phyloP scores from a whole-genome alignment of 108 stramenopile species.

The Craspedostauros australis region DNA sequence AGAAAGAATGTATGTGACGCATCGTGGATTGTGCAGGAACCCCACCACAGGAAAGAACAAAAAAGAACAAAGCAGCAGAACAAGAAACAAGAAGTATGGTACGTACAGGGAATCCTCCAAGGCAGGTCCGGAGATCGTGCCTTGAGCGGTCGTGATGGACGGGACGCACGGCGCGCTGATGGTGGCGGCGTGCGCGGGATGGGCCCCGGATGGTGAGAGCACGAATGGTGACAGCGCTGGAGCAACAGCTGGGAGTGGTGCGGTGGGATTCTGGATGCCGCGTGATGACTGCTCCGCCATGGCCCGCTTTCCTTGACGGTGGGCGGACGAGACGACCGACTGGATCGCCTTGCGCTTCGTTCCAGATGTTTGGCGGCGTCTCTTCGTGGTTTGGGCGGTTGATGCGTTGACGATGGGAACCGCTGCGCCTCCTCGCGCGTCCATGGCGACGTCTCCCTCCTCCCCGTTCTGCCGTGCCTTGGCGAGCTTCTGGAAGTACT shows the following conservation, averaged over 20 bases:
- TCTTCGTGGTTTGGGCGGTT: conserved; percentile 26
- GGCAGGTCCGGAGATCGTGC: conserved; percentile 46
- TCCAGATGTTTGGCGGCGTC: conserved; percentile 48
- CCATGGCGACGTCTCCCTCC: conserved; percentile 53
- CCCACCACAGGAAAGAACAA: neutral
- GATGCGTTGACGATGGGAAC: conserved; percentile 18
- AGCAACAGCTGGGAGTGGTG: conserved; percentile 55
- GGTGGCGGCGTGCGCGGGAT: neutral
- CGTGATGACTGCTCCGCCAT: conserved; percentile 27
- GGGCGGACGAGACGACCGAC: conserved; percentile 60
- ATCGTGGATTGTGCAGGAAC: no score
- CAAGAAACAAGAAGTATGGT: neutral
- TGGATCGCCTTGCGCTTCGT: conserved; percentile 79
- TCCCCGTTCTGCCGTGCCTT: conserved; percentile 88
- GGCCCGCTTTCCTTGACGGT: conserved; percentile 60
- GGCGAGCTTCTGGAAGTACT: conserved; percentile 98
- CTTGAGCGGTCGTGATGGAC: conserved; percentile 43
- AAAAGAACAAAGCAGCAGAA: no score
- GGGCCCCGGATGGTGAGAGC: conserved; percentile 16
- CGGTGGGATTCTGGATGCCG: conserved; percentile 12
- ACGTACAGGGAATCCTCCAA: conserved; percentile 87
- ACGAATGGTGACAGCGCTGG: conserved; percentile 65
- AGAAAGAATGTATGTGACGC: no score
- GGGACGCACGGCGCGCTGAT: neutral
- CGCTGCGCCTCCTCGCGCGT: conserved; percentile 23